These are phyloP conservation scores for Xylaria flabelliformis DNA, from an alignment of 495 filamentous ascomycete genomes.

Conservation along the genomic window DNA sequence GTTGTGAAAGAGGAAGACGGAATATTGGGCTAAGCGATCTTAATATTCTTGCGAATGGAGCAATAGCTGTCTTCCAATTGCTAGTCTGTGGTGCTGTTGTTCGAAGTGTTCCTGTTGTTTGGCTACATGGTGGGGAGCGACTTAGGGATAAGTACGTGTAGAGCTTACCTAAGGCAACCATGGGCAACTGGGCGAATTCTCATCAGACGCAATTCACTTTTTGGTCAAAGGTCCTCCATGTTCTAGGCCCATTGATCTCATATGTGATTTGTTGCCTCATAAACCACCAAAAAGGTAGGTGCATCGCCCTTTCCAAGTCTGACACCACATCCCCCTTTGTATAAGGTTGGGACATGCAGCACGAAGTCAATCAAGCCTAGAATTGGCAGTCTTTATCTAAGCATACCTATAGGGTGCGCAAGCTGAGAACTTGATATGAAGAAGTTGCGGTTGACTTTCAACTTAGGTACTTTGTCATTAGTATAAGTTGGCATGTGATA, in stretches of 20 bases:
- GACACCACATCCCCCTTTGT: not conserved
- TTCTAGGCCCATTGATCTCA: not conserved
- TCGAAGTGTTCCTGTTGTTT: not conserved
- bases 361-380: not conserved
- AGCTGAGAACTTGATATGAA: not conserved
- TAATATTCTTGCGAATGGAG: not conserved
- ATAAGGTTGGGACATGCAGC: not conserved
- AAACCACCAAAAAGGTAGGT: not conserved
- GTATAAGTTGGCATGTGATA: not conserved
- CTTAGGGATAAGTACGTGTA: not conserved
- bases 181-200: not conserved
- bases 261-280: not conserved
- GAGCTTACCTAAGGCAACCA: not conserved
- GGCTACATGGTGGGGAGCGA: not conserved
- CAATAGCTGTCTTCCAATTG: not conserved
- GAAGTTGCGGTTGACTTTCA: not conserved
- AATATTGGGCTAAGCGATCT: not conserved
- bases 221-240: not conserved
- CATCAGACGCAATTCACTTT: not conserved
- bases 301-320: not conserved
- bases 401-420: not conserved
- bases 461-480: not conserved
- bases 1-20: not conserved
- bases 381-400: not conserved
- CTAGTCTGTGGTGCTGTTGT: not conserved